phyloP scores from a whole-genome alignment of 23 red algal genomes.

The Cyanidiococcus yangmingshanensis region DNA sequence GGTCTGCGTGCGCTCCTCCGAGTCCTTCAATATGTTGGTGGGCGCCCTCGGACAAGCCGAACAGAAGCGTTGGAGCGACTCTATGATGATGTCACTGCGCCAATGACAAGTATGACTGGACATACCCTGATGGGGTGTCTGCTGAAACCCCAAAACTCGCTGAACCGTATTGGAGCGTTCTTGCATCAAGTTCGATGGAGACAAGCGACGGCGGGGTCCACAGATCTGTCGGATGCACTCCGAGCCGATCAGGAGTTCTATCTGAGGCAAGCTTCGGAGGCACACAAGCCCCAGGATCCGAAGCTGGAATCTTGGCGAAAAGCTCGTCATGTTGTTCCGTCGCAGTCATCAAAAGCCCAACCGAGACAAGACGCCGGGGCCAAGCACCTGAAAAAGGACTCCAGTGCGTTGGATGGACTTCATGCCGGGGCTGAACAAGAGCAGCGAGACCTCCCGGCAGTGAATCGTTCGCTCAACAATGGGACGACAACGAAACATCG shows the following conservation, averaged over 20 bases:
- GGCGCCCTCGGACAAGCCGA: not conserved
- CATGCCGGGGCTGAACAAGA: not conserved
- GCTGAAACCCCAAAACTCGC: conserved; percentile 17
- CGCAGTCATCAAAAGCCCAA: too few relatives aligned
- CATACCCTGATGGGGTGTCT: conserved; percentile 14
- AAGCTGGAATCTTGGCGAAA: not conserved
- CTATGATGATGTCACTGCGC: conserved; percentile 3
- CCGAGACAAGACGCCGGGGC: not conserved
- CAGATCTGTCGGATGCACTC: not conserved
- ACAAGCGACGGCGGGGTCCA: not conserved
- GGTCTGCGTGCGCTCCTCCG: not conserved
- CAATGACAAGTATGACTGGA: not conserved
- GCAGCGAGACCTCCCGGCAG: not conserved
- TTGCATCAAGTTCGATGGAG: not conserved
- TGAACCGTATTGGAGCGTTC: conserved; percentile 10
- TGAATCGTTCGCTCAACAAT: not conserved
- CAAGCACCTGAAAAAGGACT: not conserved
- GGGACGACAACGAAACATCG: not conserved
- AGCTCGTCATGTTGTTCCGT: too few relatives aligned
- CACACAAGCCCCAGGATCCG: not conserved
- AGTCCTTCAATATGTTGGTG: not conserved
- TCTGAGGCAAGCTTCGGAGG: not conserved
- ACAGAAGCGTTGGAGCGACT: conserved; percentile 11
- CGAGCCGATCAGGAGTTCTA: not conserved
- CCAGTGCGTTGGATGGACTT: not conserved